Evolutionary conservation across 2,329 filamentous ascomycete species (phyloP), one percentile per base, ranked within the genome.

Genomic region (Cercospora zeina): DNA sequence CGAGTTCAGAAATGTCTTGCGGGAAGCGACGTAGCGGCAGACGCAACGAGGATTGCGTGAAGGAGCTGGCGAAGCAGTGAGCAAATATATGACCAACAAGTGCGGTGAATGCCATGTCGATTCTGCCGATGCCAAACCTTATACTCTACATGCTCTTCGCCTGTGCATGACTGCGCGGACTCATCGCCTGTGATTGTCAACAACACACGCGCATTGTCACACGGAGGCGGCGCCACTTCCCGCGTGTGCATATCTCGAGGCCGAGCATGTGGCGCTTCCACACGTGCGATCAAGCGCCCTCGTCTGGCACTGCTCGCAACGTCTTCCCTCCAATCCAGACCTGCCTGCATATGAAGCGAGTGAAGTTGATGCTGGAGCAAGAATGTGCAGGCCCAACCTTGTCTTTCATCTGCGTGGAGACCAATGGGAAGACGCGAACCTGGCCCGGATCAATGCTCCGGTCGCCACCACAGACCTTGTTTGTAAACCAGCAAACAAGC

Each of bases 371-470:
- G 54, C 36, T 45, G 27, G 54, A 45, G 39, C 16, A 24, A 36
- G n/a, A 30, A 7, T 33, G 14, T 34, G 42, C 55, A 50, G 24
- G 55, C 55, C 31, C 19, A 58, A 19, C 55, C 39, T 58, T 42
- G 39, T 50, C 54, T 24, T 49, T 45, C 34, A 24, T 21, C 14
- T 47, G 19, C 21, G 4, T 47, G 13, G 89, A 87, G 75, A 88
- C 89, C 65, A 82, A 85, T 47, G 27, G 42, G 42, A 47, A 27
- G 21, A 27, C 11, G 24, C 11, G 21, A 14, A 9, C 42, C 42
- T 47, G 42, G 42, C 19, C 42, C 42, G 42, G 42, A 47, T 27
- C 14, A 47, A 47, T 47, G 24, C 42, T 47, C 42, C 42, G 42
- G 14, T 47, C 42, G 42, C 21, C 42, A 27, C 21, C 42, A 47